Evolutionary conservation across 176 grass and related monocot species (phyloP).

Genomic region (Otatea glauca): DNA sequence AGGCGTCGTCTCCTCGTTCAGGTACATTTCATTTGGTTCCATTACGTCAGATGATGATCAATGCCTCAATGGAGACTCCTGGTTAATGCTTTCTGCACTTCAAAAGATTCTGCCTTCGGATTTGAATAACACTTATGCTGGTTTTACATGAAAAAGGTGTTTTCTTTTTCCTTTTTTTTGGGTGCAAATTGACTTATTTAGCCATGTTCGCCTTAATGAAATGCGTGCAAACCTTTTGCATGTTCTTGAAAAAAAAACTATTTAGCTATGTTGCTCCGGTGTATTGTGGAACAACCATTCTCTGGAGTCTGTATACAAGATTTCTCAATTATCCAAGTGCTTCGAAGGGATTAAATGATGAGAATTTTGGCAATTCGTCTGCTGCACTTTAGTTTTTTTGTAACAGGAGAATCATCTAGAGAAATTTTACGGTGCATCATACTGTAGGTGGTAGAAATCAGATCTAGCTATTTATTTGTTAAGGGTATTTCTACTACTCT

Average conservation of each 20-base stretch:
- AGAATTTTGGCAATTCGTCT: background rate
- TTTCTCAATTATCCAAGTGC: background rate
- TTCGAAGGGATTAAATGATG: background rate
- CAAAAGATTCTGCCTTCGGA: background rate
- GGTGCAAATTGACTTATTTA: background rate
- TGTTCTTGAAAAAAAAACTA: background rate
- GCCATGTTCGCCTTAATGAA: background rate
- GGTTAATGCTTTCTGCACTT: background rate
- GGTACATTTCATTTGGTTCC: slow-evolving; percentile 31
- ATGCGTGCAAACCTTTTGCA: too few species aligned
- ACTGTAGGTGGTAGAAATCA: too few species aligned
- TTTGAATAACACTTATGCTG: background rate
- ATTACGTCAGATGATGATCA: background rate
- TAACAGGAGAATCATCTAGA: background rate
- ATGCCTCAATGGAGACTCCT: background rate
- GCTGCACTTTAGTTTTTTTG: background rate
- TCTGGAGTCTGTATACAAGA: background rate
- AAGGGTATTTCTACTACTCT: too few species aligned
- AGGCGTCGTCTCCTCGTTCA: slow-evolving; percentile 36
- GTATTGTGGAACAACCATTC: slow-evolving; percentile 4
- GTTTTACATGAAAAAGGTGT: background rate
- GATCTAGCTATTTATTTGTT: too few species aligned
- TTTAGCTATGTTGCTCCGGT: background rate
- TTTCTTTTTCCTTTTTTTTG: background rate
- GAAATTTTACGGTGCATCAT: too few species aligned